Base-by-base conservation (phyloP, 2,329 filamentous ascomycete species). In the Chaetomium olivaceum region DNA sequence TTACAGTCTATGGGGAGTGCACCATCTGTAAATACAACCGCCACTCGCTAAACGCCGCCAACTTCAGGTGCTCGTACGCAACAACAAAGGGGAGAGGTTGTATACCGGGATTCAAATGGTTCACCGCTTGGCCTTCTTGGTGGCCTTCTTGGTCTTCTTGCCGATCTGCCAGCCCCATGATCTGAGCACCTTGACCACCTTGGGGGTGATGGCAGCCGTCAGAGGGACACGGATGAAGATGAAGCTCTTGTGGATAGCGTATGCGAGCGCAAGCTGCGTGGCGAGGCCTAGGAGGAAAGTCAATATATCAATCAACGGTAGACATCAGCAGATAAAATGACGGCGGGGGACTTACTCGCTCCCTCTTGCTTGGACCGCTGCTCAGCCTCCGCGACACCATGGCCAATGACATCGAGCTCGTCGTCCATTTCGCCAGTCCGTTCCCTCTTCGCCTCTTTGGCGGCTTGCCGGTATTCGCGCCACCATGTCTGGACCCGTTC, bases 221-320 rank as follows among this genome's bases (percentile, higher is more conserved):
- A 98, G 80, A 9, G 95, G 95, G 11, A 99, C 92, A n/a, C 95
- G 87, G 70, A 98, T 78, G 78, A 99, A 97, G 74, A 99, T 97
- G 77, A 98, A 92, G 72, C 91, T 96, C 81, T 99, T 99, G 83
- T 99, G 95, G 65, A 99, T 92, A 31, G 94, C 94, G 75, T 99
- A 99, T 14, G 95, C 95, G 58, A 99, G 85, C 19, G 92, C 93
- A 33, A 99, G 82, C 76, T 97, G 93, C 9, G 95, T 98, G 60
- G 83, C 86, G 39, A 89, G 77, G 71, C 87, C 87, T 89, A 46
- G 46, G 23, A 62, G 8, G 27, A n/a, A 3, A 21, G 16, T 23
- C 16, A 21, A 31, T 6, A 12, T n/a, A 14, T 8, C n/a, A n/a
- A 14, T 27, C 27, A 11, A 14, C 1, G 7, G 25, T 8, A 8